Evolutionary conservation across 1,139 yeast species (phyloP).

Genomic region (Martiniozyma asiatica): DNA sequence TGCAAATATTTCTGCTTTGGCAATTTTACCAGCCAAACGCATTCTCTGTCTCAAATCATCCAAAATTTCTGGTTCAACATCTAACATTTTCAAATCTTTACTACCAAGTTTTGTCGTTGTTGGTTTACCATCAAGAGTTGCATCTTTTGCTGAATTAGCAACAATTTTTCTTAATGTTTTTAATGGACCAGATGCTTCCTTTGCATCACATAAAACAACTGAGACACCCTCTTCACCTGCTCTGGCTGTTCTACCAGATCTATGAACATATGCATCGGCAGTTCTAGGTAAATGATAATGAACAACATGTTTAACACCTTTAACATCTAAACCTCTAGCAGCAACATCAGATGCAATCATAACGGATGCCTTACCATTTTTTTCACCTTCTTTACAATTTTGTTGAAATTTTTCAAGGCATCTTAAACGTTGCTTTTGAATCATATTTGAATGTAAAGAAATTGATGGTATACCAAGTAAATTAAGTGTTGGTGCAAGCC

Average conservation of each 20-base stretch:
- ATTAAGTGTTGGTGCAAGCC: conserved; percentile 65
- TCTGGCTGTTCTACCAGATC: conserved; percentile 96
- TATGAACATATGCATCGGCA: conserved; percentile 80
- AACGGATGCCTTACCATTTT: conserved; percentile 45
- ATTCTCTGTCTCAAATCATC: conserved; percentile 62
- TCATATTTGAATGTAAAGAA: conserved; percentile 87
- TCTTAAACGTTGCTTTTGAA: conserved; percentile 83
- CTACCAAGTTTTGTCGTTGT: conserved; percentile 1
- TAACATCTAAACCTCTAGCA: conserved; percentile 94
- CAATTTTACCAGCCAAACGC: conserved; percentile 55
- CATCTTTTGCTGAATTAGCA: conserved; percentile 20
- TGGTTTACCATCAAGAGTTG: conserved; percentile 23
- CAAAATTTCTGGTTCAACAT: conserved; percentile 66
- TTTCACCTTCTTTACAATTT: conserved; percentile 34
- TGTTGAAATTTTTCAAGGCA: conserved; percentile 65
- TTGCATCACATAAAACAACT: conserved; percentile 78
- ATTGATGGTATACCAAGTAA: conserved; percentile 62
- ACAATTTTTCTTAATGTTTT: conserved; percentile 60
- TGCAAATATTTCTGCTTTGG: conserved; percentile 45
- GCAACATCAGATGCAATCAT: conserved; percentile 95
- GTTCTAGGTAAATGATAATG: conserved; percentile 91
- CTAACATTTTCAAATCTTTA: conserved; percentile 61
- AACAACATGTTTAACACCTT: conserved; percentile 81
- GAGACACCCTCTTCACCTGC: conserved; percentile 82
- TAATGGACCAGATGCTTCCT: conserved; percentile 83